These are phyloP conservation scores for Thermothelomyces thermophilus DNA, from an alignment of 2,329 filamentous ascomycete species.

Conservation along the genomic window DNA sequence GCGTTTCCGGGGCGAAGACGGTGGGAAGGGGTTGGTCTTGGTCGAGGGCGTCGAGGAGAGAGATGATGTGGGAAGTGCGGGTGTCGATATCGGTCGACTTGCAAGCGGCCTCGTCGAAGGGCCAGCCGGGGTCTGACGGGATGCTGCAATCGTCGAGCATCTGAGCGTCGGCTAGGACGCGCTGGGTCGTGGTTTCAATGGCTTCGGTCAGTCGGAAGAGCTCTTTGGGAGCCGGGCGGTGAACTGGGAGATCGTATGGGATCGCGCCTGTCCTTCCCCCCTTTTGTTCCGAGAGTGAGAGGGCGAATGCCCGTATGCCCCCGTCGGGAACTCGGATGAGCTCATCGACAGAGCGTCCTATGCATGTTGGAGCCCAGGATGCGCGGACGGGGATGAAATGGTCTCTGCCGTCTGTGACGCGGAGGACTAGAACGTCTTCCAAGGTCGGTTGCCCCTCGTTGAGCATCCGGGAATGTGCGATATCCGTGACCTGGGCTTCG, in stretches of 20 bases:
- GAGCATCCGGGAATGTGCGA: conserved; percentile 59
- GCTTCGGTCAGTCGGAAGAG: conserved; percentile 83
- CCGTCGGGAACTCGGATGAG: conserved; percentile 79
- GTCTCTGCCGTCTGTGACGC: conserved; percentile 77
- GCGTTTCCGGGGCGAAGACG: conserved; percentile 55
- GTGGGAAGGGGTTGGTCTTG: conserved; percentile 56
- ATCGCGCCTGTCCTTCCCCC: conserved; percentile 40
- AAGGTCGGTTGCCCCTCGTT: conserved; percentile 62
- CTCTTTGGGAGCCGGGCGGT: conserved; percentile 78
- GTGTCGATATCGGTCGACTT: conserved; percentile 24
- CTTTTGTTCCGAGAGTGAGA: conserved; percentile 28
- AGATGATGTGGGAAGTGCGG: conserved; percentile 28
- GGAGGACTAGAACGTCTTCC: conserved; percentile 82
- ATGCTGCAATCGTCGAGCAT: conserved; percentile 51
- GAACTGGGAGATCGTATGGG: conserved; percentile 51
- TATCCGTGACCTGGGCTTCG: conserved; percentile 57
- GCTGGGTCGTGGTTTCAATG: conserved; percentile 53
- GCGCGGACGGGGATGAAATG: conserved; percentile 82
- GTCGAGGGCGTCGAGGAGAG: conserved; percentile 64
- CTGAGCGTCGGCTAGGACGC: conserved; percentile 53
- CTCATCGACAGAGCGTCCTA: conserved; percentile 82
- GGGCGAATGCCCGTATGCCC: conserved; percentile 56
- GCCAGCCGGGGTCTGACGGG: conserved; percentile 53
- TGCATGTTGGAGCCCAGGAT: conserved; percentile 72
- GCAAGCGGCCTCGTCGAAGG: conserved; percentile 43